These are phyloP conservation scores for Neurospora sp. DNA, from an alignment of 495 filamentous ascomycete species.

Conservation along the genomic window DNA sequence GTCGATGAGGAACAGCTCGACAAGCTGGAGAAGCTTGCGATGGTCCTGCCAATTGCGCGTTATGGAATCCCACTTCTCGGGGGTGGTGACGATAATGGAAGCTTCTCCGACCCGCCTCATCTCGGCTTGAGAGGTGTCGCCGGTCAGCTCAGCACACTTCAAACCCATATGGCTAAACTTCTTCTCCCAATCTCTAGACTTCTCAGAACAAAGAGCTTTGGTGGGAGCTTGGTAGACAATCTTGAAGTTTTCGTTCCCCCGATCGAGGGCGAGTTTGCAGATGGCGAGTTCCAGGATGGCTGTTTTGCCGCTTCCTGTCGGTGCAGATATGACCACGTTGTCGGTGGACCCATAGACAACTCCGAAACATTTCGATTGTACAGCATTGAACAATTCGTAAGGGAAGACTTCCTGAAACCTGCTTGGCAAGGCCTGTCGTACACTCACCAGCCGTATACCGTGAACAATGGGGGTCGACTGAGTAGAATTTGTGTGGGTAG, in stretches of 20 bases:
- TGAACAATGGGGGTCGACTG: slow-evolving; percentile 33
- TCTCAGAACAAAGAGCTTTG: slow-evolving; percentile 83
- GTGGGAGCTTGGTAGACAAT: slow-evolving; percentile 93
- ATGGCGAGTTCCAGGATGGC: slow-evolving; percentile 86
- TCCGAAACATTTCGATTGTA: slow-evolving; percentile 82
- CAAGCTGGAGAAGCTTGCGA: slow-evolving; percentile 66
- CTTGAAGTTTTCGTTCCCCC: slow-evolving; percentile 66
- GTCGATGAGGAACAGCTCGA: slow-evolving; percentile 89
- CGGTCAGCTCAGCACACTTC: slow-evolving; percentile 77
- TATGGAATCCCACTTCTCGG: slow-evolving; percentile 98
- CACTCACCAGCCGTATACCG: slow-evolving; percentile 66
- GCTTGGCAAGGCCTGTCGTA: slow-evolving; percentile 60
- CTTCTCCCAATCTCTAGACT: slow-evolving; percentile 69
- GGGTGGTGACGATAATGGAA: slow-evolving; percentile 89
- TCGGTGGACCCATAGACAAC: slow-evolving; percentile 61
- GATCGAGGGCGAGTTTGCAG: slow-evolving; percentile 57
- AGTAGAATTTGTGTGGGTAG: background rate
- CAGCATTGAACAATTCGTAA: slow-evolving; percentile 78
- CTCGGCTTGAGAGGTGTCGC: slow-evolving; percentile 73
- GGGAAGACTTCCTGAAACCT: slow-evolving; percentile 66
- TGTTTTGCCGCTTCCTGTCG: slow-evolving; percentile 93
- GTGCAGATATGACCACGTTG: slow-evolving; percentile 82
- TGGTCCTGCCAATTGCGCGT: slow-evolving; percentile 95
- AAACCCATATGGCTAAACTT: slow-evolving; percentile 73
- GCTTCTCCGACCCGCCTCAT: slow-evolving; percentile 67